Evolutionary conservation across 257 asterid species (phyloP), one percentile per base, ranked within the genome.

Genomic region (Solanum clarkiae): DNA sequence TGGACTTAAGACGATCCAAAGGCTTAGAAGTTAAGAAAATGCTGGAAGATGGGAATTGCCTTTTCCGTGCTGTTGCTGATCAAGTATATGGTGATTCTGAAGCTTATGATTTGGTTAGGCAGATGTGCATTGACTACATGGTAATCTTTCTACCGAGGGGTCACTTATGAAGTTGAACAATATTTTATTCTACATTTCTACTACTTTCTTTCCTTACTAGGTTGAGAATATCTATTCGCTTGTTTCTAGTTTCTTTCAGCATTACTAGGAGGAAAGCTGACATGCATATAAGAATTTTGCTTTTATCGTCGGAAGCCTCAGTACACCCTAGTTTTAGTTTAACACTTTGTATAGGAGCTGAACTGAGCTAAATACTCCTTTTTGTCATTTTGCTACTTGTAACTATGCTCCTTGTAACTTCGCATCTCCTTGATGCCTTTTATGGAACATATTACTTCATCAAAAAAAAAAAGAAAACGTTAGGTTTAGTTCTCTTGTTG

Each of bases 121-220:
- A 97, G 94, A 91, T 97, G 98, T 97, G 98, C 95, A 94, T 97
- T 68, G 99, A 97, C 88, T 97, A 97, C 91, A 94, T 97, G 99
- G 99, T 97, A 97, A 26, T 90, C 51, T 77, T 77, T 77, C 82
- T 77, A 77, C 42, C 10, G 13, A 77, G 82, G 26, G 4, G 63
- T 51, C 47, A 26, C 24, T 77, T 54, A 8, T 77, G 82, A 49
- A 51, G 63, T 75, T n/a, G 29, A 47, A 14, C 60, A 22, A 49
- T 36, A 75, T 49, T 72, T 51, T 36, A 77, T 26, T 77, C 17
- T 59, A n/a, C 42, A 36, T 36, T 36, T 36, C 66, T 26, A 15
- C 42, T 77, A 51, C 36, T 71, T 71, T 51, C 82, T 20, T 77
- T 77, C 24, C 26, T 77, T 51, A 24, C 63, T 77, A 26, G 63